Base-by-base conservation (phyloP, 345 rosid genomes). In the Tarenaya hassleriana region DNA sequence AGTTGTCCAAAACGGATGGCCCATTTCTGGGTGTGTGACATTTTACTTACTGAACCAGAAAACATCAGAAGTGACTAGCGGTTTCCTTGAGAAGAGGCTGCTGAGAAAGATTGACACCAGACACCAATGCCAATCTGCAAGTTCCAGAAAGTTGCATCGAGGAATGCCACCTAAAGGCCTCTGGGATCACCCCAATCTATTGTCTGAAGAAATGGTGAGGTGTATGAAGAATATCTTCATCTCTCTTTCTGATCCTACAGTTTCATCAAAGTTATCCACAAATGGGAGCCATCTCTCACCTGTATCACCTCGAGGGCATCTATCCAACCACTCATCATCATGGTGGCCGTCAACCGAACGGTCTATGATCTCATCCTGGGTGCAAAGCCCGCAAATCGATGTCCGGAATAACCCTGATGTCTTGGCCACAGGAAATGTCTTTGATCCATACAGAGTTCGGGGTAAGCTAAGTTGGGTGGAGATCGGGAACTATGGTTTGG, bases 181-280 rank as follows among this genome's bases (percentile, higher is more conserved):
- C 14, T 83, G 90, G 84, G 78, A 80, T 74, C 72, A 80, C 50
- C 98, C 98, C 51, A 87, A 84, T 66, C 73, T 55, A 58, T 63
- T 91, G 41, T 82, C 94, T 3, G 91, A 90, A 71, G 86, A 86
- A 70, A 90, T 90, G 94, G 90, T 86, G 40, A 65, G 77, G 61
- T 90, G 94, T 75, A 90, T 90, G 97, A 81, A 81, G 75, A 76
- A 90, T 49, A 83, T 90, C 61, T 90, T 76, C 65, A 63, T 84
- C 58, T 91, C 83, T 58, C 84, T 91, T 48, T 81, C 88, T 29
- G 96, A 84, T 70, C 73, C 85, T 27, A 77, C 81, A 24, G 56
- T 61, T 44, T 75, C 80, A 43, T 69, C 92, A 41, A 75, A 77
- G 58, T 70, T 75, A 37, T 71, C 79, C 15, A 35, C 52, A 13